A percentile compares a stretch with the other conserved stretches of the same genome.
Conservation (phyloP, 257 asterid species). For the Solanum ossicruentum region DNA sequence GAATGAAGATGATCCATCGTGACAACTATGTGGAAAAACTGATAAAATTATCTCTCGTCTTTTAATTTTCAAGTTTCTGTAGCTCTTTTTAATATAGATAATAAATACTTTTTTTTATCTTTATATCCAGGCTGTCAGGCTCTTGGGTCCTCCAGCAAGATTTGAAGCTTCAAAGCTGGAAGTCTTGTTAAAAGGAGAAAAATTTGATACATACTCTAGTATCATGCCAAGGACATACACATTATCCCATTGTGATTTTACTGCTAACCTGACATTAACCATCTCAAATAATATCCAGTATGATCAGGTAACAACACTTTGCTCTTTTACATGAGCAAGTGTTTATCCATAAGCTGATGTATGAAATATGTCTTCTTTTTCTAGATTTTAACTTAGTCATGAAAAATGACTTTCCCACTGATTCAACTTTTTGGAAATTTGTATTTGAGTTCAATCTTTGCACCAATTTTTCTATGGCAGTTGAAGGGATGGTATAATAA, state of each 20-base stretch:
- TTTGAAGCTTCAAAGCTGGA: constrained; percentile 81
- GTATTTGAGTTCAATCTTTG: background rate
- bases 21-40: background rate
- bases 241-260: constrained; percentile 89
- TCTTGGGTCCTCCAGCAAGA: constrained; percentile 88
- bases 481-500: constrained; percentile 77
- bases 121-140: constrained; percentile 53
- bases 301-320: constrained; percentile 42
- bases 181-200: constrained; percentile 52
- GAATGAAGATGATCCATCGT: background rate
- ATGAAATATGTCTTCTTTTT: background rate
- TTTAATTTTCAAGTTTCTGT: background rate
- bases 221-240: constrained; percentile 79
- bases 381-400: background rate
- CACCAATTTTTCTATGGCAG: constrained; percentile 18
- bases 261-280: constrained; percentile 48
- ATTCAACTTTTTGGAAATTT: background rate
- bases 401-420: background rate
- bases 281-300: constrained; percentile 56
- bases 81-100: background rate
- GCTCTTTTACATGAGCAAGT: background rate
- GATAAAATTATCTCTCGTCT: background rate
- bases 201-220: constrained; percentile 17
- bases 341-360: background rate
- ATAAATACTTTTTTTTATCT: background rate